A percentile compares a stretch with the other conserved stretches of the same genome.
These are phyloP conservation scores for Polygonum maritimum DNA, from an alignment of 148 eudicot species.

Conservation along the genomic window DNA sequence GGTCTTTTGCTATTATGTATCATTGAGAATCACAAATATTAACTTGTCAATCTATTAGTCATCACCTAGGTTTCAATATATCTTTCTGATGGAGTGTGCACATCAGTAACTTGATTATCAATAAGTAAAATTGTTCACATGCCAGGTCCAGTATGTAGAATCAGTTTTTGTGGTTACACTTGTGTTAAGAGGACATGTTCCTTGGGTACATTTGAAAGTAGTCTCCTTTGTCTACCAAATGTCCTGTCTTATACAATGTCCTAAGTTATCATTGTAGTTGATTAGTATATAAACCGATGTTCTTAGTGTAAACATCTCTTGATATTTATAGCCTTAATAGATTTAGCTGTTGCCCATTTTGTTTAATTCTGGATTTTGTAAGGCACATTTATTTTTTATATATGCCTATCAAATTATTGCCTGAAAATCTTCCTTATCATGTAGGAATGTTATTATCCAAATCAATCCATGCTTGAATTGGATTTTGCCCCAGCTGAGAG, in stretches of 20 bases:
- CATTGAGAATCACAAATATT: background rate
- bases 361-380: background rate
- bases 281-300: background rate
- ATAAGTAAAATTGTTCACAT: background rate
- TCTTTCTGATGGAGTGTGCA: background rate
- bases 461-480: conserved; percentile 87
- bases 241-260: background rate
- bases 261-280: background rate
- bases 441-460: conserved; percentile 86
- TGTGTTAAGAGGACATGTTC: too few species aligned
- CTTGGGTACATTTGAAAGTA: background rate
- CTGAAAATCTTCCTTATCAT: conserved; percentile 3
- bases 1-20: background rate
- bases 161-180: background rate
- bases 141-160: background rate
- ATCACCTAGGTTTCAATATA: background rate
- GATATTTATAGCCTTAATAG: background rate
- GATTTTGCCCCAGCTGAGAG: conserved; percentile 99
- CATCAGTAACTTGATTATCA: background rate
- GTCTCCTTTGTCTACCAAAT: background rate
- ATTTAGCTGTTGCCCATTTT: too few species aligned
- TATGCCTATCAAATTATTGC: background rate
- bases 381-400: background rate
- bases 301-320: background rate
- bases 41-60: background rate